Evolutionary conservation across 2,329 filamentous ascomycete genomes (phyloP), one percentile per base, ranked within the genome.

Genomic region (Chaetomiaceae sp.): DNA sequence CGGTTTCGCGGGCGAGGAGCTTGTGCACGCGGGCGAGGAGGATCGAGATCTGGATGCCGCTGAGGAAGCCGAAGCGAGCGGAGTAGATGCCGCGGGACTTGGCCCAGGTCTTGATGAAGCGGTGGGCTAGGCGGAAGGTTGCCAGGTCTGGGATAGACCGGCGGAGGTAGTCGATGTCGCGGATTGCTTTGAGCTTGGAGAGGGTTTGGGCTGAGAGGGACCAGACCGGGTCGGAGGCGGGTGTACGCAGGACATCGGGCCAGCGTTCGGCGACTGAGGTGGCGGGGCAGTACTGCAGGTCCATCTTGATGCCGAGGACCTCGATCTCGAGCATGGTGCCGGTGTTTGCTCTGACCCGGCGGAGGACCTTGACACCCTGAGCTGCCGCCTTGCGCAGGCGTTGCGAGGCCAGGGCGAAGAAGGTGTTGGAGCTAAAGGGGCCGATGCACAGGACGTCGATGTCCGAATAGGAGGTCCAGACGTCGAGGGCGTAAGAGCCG

Each of bases 361-460:
- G 76, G 15, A 85, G 62, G 11, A 86, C 71, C 20, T 65, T 72
- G 34, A 85, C 66, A 0, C 70, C 75, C 19, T 67, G 63, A 1
- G 65, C 57, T 1, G 70, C 64, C 1, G 75, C 75, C 54, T 71
- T 79, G 25, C 72, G 72, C 9, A 88, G 67, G 8, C 80, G 74
- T 61, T 82, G 78, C 1, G 72, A 68, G 5, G 79, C 80, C 15
- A 87, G 69, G 9, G 78, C 66, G 63, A 87, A 85, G 65, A 88
- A 88, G 0, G 76, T 81, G 54, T 72, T 75, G 1, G 81, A 69
- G 62, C 81, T 82, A 53, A 85, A 81, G 20, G 78, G 74, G 1
- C 84, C 82, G 56, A 88, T 79, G 59, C 78, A 85, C 6, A 88
- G 73, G 60, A 82, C 83, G 66, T 88, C 83, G 6, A 88, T 75